Evolutionary conservation across 2,329 filamentous ascomycete species (phyloP).

Genomic region (Xylariaceae sp.): DNA sequence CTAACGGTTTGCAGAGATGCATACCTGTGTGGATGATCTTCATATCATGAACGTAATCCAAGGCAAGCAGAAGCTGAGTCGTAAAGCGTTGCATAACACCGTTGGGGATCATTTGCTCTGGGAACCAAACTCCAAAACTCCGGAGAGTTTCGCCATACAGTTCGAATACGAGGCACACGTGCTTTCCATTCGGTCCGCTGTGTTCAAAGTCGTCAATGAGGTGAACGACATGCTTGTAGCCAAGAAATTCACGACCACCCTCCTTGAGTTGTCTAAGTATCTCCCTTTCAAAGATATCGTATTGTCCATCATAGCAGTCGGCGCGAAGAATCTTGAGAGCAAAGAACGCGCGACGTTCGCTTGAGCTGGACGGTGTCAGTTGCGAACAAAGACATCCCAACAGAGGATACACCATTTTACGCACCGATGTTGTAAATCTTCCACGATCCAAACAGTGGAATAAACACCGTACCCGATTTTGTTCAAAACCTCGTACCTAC

Average conservation of each 20-base stretch:
- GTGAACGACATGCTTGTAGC: conserved; percentile 20
- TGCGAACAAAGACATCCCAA: neutral
- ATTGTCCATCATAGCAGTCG: conserved; percentile 12
- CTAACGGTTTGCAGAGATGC: too few relatives aligned
- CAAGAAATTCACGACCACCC: conserved; percentile 3
- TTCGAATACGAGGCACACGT: conserved; percentile 27
- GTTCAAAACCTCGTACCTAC: conserved; percentile 15
- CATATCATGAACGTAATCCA: conserved; percentile 26
- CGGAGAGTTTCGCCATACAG: conserved; percentile 25
- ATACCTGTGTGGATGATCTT: conserved; percentile 8
- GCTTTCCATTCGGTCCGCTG: conserved; percentile 21
- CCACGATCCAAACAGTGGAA: conserved; percentile 14
- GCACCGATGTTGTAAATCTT: conserved; percentile 5
- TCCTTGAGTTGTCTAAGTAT: conserved; percentile 17
- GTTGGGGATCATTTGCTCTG: conserved; percentile 18
- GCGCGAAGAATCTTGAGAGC: conserved; percentile 18
- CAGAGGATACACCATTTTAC: neutral
- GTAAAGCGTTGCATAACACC: conserved; percentile 21
- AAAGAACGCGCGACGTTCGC: neutral
- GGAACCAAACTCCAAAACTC: conserved; percentile 12
- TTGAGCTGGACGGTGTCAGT: neutral
- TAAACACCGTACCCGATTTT: conserved; percentile 19
- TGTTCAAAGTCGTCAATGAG: conserved; percentile 26
- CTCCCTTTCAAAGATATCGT: conserved; percentile 19
- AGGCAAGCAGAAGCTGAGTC: conserved; percentile 21